phyloP scores from a whole-genome alignment of 108 stramenopile genomes.

The Nitzschia sp. region DNA sequence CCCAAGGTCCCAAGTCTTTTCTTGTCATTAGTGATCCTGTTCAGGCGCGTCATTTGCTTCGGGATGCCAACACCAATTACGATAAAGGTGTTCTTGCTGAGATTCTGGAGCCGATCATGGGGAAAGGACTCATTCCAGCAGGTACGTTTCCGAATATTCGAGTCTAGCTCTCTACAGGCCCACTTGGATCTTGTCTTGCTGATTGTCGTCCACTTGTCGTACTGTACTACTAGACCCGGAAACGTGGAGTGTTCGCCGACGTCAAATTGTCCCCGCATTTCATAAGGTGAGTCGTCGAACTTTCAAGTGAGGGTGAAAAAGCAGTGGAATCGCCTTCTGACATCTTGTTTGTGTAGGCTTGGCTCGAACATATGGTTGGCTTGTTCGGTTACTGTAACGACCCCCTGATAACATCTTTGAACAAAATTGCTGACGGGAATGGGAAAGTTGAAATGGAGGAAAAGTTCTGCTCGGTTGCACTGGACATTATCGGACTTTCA shows the following conservation, averaged over 20 bases:
- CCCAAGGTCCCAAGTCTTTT: conserved; percentile 88
- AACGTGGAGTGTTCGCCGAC: conserved; percentile 90
- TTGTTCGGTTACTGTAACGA: conserved; percentile 90
- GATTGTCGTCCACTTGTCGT: no score
- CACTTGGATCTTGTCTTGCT: no score
- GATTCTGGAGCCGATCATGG: conserved; percentile 92
- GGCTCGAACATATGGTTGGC: conserved; percentile 93
- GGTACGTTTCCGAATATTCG: no score
- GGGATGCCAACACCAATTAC: conserved; percentile 84
- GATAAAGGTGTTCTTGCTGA: conserved; percentile 89
- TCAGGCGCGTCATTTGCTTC: conserved; percentile 83
- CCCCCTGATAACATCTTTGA: conserved; percentile 71
- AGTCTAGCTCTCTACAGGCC: no score
- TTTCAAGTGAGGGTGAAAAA: background rate
- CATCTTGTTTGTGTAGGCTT: conserved; percentile 44
- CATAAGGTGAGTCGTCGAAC: conserved; percentile 60
- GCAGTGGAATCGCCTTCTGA: background rate
- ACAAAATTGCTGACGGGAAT: conserved; percentile 49
- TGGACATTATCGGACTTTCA: conserved; percentile 91
- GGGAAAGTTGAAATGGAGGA: conserved; percentile 91
- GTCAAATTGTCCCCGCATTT: conserved; percentile 94
- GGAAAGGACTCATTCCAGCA: conserved; percentile 76
- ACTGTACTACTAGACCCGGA: conserved; percentile 94
- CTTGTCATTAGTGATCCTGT: conserved; percentile 92
- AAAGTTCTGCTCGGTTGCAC: conserved; percentile 87